Base-by-base conservation (phyloP, 208 protist genomes). In the Trypanosoma scelopori region DNA sequence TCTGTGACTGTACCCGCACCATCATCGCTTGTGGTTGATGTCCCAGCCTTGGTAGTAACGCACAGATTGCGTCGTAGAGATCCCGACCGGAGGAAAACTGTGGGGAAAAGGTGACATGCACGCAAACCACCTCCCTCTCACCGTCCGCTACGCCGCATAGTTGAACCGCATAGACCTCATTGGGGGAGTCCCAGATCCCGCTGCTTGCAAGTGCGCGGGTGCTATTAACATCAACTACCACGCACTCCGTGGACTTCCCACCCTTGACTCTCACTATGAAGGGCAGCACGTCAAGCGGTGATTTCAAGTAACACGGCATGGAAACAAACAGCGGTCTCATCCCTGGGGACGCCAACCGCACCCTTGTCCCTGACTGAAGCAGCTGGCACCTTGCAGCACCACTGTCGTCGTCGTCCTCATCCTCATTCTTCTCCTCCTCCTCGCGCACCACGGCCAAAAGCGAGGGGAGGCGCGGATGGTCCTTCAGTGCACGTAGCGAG, bases 61-160 rank as follows among this genome's bases (percentile, higher is more conserved):
- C 30, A 56, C 23, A 53, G 48, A 74, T 67, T 2, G 45, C 30
- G 16, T 47, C 3, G 27, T 64, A 74, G 3, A 74, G n/a, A 43
- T 68, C 69, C 27, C 15, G 22, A 22, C 69, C 69, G 51, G 35
- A 74, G 18, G 60, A 58, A 42, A 53, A 50, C 7, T 49, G 22
- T 6, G 60, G 60, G 11, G 55, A 42, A 58, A 74, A 67, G 5
- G 60, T 68, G 11, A 74, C 42, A 63, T 74, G 11, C 28, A 68
- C 32, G 22, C 61, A 68, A 13, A 74, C 13, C 28, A 67, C 46
- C 2, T 51, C 47, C 3, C 57, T 23, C 18, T 28, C n/a, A 2
- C 22, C 3, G 0, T 56, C 61, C 3, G 18, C 45, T 35, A 5
- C 41, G 4, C 20, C 18, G 25, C 69, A 59, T 1, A 74, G 46